A percentile compares a stretch with the other conserved stretches of the same genome.
phyloP scores from a whole-genome alignment of 768 basidiomycete genomes.

The Auriscalpium microsporum region DNA sequence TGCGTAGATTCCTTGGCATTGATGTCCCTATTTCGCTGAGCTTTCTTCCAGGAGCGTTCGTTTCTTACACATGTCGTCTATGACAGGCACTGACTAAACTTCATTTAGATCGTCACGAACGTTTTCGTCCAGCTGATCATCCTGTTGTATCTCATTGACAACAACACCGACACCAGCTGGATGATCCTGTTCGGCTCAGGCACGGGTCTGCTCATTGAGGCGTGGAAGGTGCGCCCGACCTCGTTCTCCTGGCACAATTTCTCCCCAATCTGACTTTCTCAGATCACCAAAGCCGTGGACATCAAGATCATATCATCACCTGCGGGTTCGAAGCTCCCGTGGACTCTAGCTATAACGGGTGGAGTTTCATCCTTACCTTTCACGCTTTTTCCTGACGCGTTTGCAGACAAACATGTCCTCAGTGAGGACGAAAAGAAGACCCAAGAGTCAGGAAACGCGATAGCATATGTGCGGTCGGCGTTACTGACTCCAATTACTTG shows the following conservation, averaged over 20 bases:
- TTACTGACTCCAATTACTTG: no score
- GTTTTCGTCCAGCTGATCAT: constrained; percentile 89
- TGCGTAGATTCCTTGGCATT: constrained; percentile 24
- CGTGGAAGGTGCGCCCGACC: constrained; percentile 69
- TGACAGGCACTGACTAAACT: background rate
- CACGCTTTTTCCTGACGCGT: constrained; percentile 6
- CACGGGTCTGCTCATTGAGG: constrained; percentile 76
- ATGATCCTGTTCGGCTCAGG: constrained; percentile 93
- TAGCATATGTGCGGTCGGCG: no score
- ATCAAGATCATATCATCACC: constrained; percentile 58
- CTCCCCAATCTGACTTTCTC: background rate
- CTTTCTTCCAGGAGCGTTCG: no score
- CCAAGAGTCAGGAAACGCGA: constrained; percentile 63
- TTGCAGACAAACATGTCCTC: constrained; percentile 86
- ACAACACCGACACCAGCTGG: constrained; percentile 92
- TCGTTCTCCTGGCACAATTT: background rate
- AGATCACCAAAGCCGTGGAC: constrained; percentile 90
- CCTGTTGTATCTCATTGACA: constrained; percentile 89
- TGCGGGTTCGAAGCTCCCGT: constrained; percentile 64
- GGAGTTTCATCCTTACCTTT: constrained; percentile 16
- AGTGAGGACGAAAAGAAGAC: constrained; percentile 96
- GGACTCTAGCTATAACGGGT: constrained; percentile 78
- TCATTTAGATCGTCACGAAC: constrained; percentile 70
- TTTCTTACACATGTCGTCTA: no score
- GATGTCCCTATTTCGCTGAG: no score